Percentiles rank a stretch among this genome's conserved stretches.
Evolutionary conservation across 371 early-diverging fungal genomes (phyloP).

Genomic region (Saksenaea vasiformis): DNA sequence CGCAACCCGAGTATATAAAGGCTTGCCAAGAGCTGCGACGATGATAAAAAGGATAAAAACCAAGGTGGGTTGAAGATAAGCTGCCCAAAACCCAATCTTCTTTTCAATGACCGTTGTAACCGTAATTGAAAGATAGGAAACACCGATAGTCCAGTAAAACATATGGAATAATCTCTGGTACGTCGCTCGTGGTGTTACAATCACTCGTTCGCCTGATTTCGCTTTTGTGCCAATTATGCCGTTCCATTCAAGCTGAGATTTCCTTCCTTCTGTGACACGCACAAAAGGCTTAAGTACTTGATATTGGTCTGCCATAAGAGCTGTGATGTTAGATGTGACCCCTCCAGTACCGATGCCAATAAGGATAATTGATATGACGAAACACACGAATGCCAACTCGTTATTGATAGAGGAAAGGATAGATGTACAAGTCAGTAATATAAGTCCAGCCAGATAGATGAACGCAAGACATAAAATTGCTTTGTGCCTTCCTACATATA

Average conservation of each 20-base stretch:
- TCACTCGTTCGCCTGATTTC: conserved; percentile 8
- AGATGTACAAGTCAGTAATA: conserved; percentile 55
- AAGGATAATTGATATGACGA: conserved; percentile 55
- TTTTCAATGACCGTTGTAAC: conserved; percentile 55
- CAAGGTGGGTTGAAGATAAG: conserved; percentile 62
- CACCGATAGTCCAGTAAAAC: conserved; percentile 45
- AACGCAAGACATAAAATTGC: conserved; percentile 64
- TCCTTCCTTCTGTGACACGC: background rate
- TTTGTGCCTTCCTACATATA: conserved; percentile 71
- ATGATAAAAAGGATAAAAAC: conserved; percentile 67
- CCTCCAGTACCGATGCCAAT: conserved; percentile 45
- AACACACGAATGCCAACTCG: conserved; percentile 53
- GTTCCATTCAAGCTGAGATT: no score
- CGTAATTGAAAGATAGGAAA: conserved; percentile 65
- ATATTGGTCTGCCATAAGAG: conserved; percentile 9
- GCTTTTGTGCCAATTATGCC: no score
- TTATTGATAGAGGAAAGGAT: conserved; percentile 42
- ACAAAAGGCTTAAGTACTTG: background rate
- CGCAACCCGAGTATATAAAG: conserved; percentile 51
- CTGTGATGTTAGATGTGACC: conserved; percentile 20
- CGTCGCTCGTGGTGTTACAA: conserved; percentile 19
- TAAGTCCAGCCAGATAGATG: conserved; percentile 63
- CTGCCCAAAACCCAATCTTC: conserved; percentile 58
- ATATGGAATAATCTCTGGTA: conserved; percentile 8
- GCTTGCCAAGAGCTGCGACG: conserved; percentile 58